A percentile compares a stretch with the other conserved stretches of the same genome.
These are phyloP conservation scores for Pseudozyma pruni DNA, from an alignment of 1,284 basidiomycete species.

Conservation along the genomic window DNA sequence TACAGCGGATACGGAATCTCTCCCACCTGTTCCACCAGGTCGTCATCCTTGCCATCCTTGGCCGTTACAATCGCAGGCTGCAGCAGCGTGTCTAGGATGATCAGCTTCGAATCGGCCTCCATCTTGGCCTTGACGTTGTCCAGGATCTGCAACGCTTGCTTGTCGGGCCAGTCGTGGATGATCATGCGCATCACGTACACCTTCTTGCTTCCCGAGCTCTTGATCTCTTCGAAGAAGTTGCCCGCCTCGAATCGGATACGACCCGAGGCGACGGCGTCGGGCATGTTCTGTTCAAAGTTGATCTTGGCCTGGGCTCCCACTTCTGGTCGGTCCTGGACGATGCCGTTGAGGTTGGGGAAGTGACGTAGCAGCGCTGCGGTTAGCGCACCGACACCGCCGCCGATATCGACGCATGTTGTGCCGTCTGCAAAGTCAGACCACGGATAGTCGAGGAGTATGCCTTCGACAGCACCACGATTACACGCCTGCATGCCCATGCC, in stretches of 20 bases:
- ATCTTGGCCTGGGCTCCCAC: conserved; percentile 15
- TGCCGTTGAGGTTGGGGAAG: conserved; percentile 18
- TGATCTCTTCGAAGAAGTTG: conserved; percentile 31
- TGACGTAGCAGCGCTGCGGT: conserved; percentile 4
- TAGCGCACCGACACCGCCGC: conserved; percentile 24
- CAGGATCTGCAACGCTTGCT: conserved; percentile 17
- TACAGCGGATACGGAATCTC: conserved; percentile 24
- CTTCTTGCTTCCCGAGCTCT: conserved; percentile 4
- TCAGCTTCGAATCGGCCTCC: conserved; percentile 21
- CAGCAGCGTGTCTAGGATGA: conserved; percentile 29
- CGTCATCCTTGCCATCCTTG: background rate
- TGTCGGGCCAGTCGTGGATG: conserved; percentile 29
- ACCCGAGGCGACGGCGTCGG: conserved; percentile 24
- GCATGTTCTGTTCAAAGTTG: conserved; percentile 24
- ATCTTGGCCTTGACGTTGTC: conserved; percentile 26
- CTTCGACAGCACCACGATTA: conserved; percentile 15
- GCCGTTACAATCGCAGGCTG: conserved; percentile 26
- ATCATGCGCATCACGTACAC: conserved; percentile 35
- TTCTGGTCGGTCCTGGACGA: conserved; percentile 28
- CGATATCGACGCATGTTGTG: conserved; percentile 27
- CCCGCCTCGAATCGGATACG: conserved; percentile 20
- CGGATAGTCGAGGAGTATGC: conserved; percentile 23
- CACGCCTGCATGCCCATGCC: conserved; percentile 21
- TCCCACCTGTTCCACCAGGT: conserved; percentile 12
- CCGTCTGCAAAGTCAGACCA: conserved; percentile 18